Conservation (phyloP, 306 rosid species). For the Lathyrus aphaca region DNA sequence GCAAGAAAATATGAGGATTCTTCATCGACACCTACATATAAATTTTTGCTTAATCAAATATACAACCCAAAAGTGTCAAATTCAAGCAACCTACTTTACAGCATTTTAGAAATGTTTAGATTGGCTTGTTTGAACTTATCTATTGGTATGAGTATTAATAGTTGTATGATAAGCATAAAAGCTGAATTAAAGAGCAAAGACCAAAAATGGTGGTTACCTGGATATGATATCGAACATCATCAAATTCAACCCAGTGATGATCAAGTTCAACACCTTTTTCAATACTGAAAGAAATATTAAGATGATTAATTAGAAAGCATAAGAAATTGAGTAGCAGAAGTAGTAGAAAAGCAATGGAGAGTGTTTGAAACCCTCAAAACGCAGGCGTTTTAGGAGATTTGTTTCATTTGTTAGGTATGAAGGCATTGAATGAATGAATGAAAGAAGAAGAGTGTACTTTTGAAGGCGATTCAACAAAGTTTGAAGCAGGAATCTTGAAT, state of each 20-base stretch:
- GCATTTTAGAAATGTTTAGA: not conserved
- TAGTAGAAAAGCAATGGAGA: not conserved
- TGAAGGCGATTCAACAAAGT: slow-evolving; percentile 76
- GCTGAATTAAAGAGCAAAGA: not conserved
- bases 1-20: slow-evolving; percentile 67
- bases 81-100: slow-evolving; percentile 1
- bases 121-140: not conserved
- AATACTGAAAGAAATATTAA: slow-evolving; percentile 55
- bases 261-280: slow-evolving; percentile 86
- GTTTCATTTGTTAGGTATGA: too few relatives aligned
- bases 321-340: not conserved
- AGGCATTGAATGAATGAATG: not conserved
- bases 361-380: too few relatives aligned
- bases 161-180: not conserved
- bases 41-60: slow-evolving; percentile 33
- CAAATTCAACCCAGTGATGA: slow-evolving; percentile 95
- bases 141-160: not conserved
- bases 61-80: slow-evolving; percentile 27
- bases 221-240: slow-evolving; percentile 87
- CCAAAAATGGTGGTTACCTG: slow-evolving; percentile 56
- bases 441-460: not conserved
- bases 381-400: too few relatives aligned
- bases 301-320: not conserved
- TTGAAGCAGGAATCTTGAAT: slow-evolving; percentile 88
- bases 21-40: slow-evolving; percentile 74